Base-by-base conservation (phyloP, 768 basidiomycete species). In the Termitomyces sp. region DNA sequence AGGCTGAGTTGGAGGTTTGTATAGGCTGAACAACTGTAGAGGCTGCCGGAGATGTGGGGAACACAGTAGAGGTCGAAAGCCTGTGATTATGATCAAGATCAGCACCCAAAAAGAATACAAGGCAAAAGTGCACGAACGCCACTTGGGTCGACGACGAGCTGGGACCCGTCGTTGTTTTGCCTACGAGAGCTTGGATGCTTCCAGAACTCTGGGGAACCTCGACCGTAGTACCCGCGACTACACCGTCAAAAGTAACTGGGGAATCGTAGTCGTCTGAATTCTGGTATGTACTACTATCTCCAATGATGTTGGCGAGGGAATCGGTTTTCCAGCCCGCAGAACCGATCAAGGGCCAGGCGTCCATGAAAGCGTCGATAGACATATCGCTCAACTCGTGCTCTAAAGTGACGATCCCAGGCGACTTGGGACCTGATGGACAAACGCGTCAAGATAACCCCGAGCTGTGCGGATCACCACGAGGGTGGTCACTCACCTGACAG, bases 351-450 rank as follows among this genome's bases (percentile, higher is more conserved):
- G 87, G 85, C 69, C 80, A 91, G 8, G 81, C 80, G 44, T 74
- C 72, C 0, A 88, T 84, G 72, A 95, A 95, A 4, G 84, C 83
- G 39, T 76, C 64, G 22, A 93, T 86, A 34, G 87, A 76, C 62
- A 75, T 69, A 45, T 81, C 73, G 34, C 78, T 80, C 24, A 88
- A 74, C 72, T 97, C 95, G 71, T 98, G 95, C 69, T 96, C 89
- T 59, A 97, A 80, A 56, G 92, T 77, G 61, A 93, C 78, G 24
- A 95, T 80, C 36, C 95, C 95, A 3, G 91, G 88, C 11, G 71
- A 75, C 70, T 93, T 93, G 50, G 89, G 74, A 33, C 86, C 89
- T 76, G 20, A 1, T 5, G 2, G 2, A 55, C 6, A 56, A 52
- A 22, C 55, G 55, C 41, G 39, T 55, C 39, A 18, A 57, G 44